A percentile compares a stretch with the other conserved stretches of the same genome.
Conservation (phyloP, 1,284 basidiomycete genomes). For the Kalmanozyma brasiliensis region DNA sequence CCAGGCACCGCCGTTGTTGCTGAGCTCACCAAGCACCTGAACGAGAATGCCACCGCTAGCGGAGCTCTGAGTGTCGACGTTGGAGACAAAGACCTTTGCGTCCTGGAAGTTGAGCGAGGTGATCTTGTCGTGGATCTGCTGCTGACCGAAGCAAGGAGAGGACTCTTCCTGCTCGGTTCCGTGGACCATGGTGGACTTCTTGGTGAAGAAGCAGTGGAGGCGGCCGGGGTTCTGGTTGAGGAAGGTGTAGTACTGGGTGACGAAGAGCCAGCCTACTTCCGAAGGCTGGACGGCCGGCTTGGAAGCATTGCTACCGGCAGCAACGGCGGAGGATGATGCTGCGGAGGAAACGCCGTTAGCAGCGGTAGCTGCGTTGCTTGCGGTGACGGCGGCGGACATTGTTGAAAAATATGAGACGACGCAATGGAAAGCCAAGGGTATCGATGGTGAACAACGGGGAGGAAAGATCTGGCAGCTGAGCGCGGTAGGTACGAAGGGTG, state of each 20-base stretch:
- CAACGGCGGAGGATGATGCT: conserved; percentile 29
- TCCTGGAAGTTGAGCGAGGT: conserved; percentile 90
- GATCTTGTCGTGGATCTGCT: conserved; percentile 99
- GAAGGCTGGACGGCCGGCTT: conserved; percentile 58
- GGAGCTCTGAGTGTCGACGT: conserved; percentile 75
- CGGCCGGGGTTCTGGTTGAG: conserved; percentile 96
- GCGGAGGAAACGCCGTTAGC: conserved; percentile 21
- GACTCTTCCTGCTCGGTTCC: conserved; percentile 80
- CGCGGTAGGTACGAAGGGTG: no score
- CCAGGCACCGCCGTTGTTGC: conserved; percentile 83
- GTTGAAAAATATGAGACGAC: conserved; percentile 2
- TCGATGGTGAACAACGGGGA: not conserved
- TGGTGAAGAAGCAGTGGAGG: conserved; percentile 99
- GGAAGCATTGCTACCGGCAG: conserved; percentile 17
- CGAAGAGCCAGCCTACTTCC: conserved; percentile 68
- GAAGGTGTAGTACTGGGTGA: conserved; percentile 76
- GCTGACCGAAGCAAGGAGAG: conserved; percentile 86
- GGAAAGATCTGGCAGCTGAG: no score
- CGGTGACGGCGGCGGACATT: conserved; percentile 42
- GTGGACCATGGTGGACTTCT: conserved; percentile 88
- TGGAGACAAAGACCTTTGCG: conserved; percentile 92
- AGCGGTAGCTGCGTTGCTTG: conserved; percentile 36
- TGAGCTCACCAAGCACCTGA: conserved; percentile 99
- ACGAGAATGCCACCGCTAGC: conserved; percentile 96
- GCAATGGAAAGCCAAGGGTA: not conserved